Evolutionary conservation across 257 asterid species (phyloP).

Genomic region (Mitragyna speciosa): DNA sequence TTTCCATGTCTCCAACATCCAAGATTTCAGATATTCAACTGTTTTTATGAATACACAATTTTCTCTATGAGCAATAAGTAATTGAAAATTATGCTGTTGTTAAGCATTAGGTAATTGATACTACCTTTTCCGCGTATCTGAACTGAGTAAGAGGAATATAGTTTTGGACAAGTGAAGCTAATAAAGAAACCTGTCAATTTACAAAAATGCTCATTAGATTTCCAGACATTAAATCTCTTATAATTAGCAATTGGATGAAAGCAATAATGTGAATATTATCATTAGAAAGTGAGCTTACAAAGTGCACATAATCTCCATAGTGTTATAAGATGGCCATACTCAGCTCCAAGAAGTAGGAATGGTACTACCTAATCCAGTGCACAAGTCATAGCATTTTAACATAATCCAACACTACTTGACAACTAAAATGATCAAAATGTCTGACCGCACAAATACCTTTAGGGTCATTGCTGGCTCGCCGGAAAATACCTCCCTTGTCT

Average conservation of each 20-base stretch:
- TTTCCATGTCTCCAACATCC: constrained; percentile 66
- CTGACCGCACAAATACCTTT: constrained; percentile 42
- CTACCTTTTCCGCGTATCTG: constrained; percentile 63
- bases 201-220: background rate
- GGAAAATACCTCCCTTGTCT: constrained; percentile 62
- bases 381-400: background rate
- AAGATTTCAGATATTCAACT: constrained; percentile 44
- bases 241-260: background rate
- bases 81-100: background rate
- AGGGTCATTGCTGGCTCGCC: constrained; percentile 95
- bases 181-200: constrained; percentile 62
- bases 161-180: constrained; percentile 74
- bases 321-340: constrained; percentile 79
- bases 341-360: constrained; percentile 73
- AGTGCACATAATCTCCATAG: constrained; percentile 79
- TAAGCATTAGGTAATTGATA: background rate
- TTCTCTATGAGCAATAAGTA: background rate
- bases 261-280: background rate
- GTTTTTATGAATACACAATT: constrained; percentile 18
- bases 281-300: constrained; percentile 38
- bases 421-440: background rate
- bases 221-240: background rate
- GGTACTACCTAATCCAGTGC: constrained; percentile 59
- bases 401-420: background rate
- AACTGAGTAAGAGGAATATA: constrained; percentile 51